Base-by-base conservation (phyloP, 164 flowering plant species). In the Malania oleifera region DNA sequence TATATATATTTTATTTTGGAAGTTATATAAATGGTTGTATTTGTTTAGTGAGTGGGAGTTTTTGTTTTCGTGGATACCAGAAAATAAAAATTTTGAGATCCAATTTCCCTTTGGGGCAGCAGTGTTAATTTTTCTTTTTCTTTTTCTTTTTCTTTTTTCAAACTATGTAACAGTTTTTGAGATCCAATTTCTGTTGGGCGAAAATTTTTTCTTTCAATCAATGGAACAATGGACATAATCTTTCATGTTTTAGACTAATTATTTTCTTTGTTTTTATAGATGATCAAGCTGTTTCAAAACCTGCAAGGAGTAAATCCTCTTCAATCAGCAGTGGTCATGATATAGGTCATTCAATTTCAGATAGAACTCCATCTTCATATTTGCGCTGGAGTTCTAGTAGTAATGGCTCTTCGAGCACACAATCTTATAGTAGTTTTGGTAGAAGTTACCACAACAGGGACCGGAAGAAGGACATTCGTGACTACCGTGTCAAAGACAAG, bases 371-470 rank as follows among this genome's bases (percentile, higher is more conserved):
- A 37, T 75, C 90, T 1, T 68, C 81, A 6, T 70, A 77, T 74
- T 81, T 81, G 45, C 68, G 86, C 55, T 73, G 81, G 58, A 80
- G 74, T 77, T 74, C 85, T n/a, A 70, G 70, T 57, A 81, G 79
- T 73, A 82, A 82, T 74, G 95, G 89, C 59, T 68, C 80, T 67
- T 41, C 80, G 34, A 79, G 76, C n/a, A n/a, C n/a, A 61, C 84
- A 82, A 66, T 73, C 91, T 1, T 84, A 84, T 62, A 80, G 83
- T 77, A 91, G 85, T 77, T 91, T 84, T 59, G 59, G 73, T 69
- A 75, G 93, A 65, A 81, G 70, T 61, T 80, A 82, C 57, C 82
- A 88, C 5, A 91, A 84, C 22, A 85, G 69, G 72, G 89, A 79
- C 49, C 71, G 90, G n/a, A 88, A 80, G 2, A 79, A 73, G 43